These are phyloP conservation scores for Lachancea meyersii DNA, from an alignment of 805 yeast species.

Conservation along the genomic window DNA sequence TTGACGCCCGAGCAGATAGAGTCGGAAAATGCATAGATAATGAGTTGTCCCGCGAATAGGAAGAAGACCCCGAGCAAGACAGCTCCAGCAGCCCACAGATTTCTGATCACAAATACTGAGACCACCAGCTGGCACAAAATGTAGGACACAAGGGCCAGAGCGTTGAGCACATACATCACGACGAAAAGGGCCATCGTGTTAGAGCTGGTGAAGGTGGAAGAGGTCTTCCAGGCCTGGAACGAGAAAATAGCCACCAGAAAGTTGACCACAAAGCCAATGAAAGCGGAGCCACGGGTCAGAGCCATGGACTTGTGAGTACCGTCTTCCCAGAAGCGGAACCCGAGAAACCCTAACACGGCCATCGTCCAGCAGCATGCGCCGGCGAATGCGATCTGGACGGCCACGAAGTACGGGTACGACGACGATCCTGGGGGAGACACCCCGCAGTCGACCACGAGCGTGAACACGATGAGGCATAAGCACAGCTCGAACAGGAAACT, in stretches of 20 bases:
- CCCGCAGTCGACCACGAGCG: conserved; percentile 84
- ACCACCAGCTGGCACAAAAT: conserved; percentile 62
- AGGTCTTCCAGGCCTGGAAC: conserved; percentile 55
- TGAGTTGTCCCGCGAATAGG: conserved; percentile 73
- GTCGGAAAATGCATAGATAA: conserved; percentile 63
- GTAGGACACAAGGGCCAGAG: conserved; percentile 55
- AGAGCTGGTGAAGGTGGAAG: conserved; percentile 38
- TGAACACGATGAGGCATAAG: conserved; percentile 51
- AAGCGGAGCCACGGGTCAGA: conserved; percentile 46
- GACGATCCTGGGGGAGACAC: conserved; percentile 80
- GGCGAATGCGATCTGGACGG: conserved; percentile 69
- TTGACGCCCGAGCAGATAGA: conserved; percentile 62
- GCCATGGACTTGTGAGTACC: conserved; percentile 67
- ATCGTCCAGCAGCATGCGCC: conserved; percentile 67
- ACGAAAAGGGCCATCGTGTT: conserved; percentile 66
- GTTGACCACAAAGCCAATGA: conserved; percentile 53
- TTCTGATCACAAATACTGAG: conserved; percentile 59
- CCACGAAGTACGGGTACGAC: conserved; percentile 75
- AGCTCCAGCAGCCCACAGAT: conserved; percentile 90
- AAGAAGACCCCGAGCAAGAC: conserved; percentile 61
- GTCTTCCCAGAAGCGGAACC: conserved; percentile 92
- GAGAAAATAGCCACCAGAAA: conserved; percentile 68
- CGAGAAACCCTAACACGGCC: conserved; percentile 67
- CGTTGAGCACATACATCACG: conserved; percentile 66
- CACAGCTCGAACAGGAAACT: conserved; percentile 59